Base-by-base conservation (phyloP, 768 basidiomycete genomes). In the Kockovaella imperatae region DNA sequence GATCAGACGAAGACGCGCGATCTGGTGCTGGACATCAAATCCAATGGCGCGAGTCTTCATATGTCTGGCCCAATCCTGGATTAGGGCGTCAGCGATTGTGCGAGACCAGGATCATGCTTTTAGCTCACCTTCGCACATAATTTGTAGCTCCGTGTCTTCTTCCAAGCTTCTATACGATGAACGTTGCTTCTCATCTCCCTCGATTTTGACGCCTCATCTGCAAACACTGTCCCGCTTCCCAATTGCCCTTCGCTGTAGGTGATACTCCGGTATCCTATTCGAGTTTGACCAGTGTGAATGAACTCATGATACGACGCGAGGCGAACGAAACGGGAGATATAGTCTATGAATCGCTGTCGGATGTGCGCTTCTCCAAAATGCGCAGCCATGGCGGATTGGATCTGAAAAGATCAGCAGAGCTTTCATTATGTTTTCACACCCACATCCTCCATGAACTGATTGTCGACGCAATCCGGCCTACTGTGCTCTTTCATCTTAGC, bases 231-330 rank as follows among this genome's bases (percentile, higher is more conserved):
- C 2, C 93, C 93, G 47, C 83, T 83, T 7, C 95, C 93, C 15
- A 97, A 74, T 25, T 77, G 75, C 10, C 75, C 62, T 44, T 75
- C 50, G 8, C 59, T 42, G 42, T 83, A 87, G 15, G 77, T 53
- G 20, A 70, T 56, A 39, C 78, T 81, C 0, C 81, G 80, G 67
- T 77, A 86, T 1, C 86, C 87, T 50, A 96, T 79, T 32, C 78
- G 77, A 2, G 90, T 91, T 17, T 76, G 68, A 0, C 87, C 87
- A 15, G 72, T 62, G 2, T 76, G 77, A n/a, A 82, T 79, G 62
- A 95, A 91, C 63, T 97, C 95, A 61, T 90, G 93, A 35, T 85
- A 79, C 11, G 90, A 83, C 2, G 93, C 86, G 28, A 97, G 75
- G 18, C 88, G 79, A 28, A 95, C 82, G 67, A 99, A 96, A 2